These are phyloP conservation scores for Chrysopogon serrulatus DNA, from an alignment of 176 grass and related monocot species.

Conservation along the genomic window DNA sequence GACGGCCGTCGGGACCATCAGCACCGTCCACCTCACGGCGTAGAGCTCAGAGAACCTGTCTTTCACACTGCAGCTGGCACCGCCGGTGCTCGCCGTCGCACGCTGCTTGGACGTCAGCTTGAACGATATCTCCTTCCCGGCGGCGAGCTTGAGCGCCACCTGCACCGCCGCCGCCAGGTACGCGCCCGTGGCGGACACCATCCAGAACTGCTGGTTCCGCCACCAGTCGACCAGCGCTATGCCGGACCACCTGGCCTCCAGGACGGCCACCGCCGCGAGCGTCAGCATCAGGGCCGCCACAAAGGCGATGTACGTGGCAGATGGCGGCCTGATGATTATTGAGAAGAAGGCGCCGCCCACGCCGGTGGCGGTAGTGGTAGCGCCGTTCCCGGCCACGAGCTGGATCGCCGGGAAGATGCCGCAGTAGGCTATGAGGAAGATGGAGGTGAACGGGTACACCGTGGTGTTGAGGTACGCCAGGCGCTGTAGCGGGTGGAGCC, in stretches of 20 bases:
- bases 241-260: slow-evolving; percentile 28
- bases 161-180: slow-evolving; percentile 25
- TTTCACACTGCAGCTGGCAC: background rate
- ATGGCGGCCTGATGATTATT: background rate
- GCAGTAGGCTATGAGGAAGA: slow-evolving; percentile 19
- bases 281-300: slow-evolving; percentile 24
- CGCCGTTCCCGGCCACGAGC: background rate
- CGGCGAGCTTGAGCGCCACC: slow-evolving; percentile 24
- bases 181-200: slow-evolving; percentile 28
- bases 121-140: slow-evolving; percentile 22
- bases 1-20: slow-evolving; percentile 10
- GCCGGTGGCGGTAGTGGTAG: background rate
- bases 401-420: slow-evolving; percentile 1
- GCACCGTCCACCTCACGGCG: slow-evolving; percentile 23
- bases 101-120: background rate
- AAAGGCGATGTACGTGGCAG: slow-evolving; percentile 11
- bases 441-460: slow-evolving; percentile 33
- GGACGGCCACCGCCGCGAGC: slow-evolving; percentile 10
- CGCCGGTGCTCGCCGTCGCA: background rate
- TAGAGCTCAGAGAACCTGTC: slow-evolving; percentile 16
- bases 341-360: background rate
- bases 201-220: slow-evolving; percentile 39
- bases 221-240: slow-evolving; percentile 21
- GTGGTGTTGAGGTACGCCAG: slow-evolving; percentile 35
- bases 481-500: slow-evolving; percentile 30